Evolutionary conservation across 1,284 basidiomycete genomes (phyloP).

Genomic region (Pseudozyma hubeiensis): DNA sequence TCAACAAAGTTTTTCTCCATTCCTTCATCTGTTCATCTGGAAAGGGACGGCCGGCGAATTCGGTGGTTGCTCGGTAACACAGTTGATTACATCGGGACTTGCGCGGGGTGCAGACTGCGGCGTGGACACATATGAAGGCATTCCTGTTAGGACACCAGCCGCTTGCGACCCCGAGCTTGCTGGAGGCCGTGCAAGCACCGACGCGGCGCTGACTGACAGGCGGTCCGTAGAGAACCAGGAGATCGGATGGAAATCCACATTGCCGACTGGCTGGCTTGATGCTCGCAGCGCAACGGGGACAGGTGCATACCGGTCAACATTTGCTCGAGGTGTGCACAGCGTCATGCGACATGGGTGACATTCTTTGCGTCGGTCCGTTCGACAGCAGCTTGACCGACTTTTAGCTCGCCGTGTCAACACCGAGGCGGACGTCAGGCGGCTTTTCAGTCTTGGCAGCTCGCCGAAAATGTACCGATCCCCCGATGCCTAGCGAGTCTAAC

Average conservation of each 20-base stretch:
- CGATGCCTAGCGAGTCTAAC: slow-evolving; percentile 6
- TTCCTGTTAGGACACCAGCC: slow-evolving; percentile 9
- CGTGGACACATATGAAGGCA: neutral
- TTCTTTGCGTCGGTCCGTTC: slow-evolving; percentile 17
- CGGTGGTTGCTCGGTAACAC: slow-evolving; percentile 22
- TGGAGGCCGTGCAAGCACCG: slow-evolving; percentile 34
- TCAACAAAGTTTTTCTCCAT: neutral
- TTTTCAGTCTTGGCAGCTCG: slow-evolving; percentile 16
- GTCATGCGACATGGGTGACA: neutral
- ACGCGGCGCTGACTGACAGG: slow-evolving; percentile 2
- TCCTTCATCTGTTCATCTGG: neutral
- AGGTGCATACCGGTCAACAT: neutral
- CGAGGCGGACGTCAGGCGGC: slow-evolving; percentile 25
- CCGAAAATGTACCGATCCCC: slow-evolving; percentile 6
- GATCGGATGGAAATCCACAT: neutral
- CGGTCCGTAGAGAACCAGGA: neutral
- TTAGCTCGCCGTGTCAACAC: slow-evolving; percentile 18
- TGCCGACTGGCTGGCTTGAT: too few relatives aligned
- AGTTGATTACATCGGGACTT: slow-evolving; percentile 11
- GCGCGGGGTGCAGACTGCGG: slow-evolving; percentile 17
- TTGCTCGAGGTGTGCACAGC: neutral
- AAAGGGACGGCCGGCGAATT: slow-evolving; percentile 27
- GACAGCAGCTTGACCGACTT: slow-evolving; percentile 15
- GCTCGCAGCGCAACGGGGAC: too few relatives aligned
- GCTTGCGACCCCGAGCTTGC: slow-evolving; percentile 3